Base-by-base conservation (phyloP, 140 eudicot genomes). In the Senecio squalidus region DNA sequence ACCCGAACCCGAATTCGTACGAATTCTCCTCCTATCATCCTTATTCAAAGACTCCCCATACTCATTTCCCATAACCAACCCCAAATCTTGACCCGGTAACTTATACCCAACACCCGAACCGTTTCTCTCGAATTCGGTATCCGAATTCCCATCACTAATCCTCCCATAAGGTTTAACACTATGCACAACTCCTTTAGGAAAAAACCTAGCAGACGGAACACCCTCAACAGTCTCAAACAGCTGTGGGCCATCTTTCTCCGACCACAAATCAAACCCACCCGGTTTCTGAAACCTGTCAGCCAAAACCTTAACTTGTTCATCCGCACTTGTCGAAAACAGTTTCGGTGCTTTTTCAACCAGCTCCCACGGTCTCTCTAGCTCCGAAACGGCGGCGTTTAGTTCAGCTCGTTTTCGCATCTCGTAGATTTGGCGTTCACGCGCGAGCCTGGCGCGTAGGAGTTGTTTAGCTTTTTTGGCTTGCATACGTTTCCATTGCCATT, bases 401-500 rank as follows among this genome's bases (percentile, higher is more conserved):
- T 92, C 98, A 3, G 96, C 98, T 45, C 98, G 46, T 55, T 91
- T 91, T 21, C 96, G 69, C 98, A 91, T 91, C 45, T 91, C 98
- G 78, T 91, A 91, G 4, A 91, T 80, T 50, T 91, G 94, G 26
- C 96, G 84, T 43, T 91, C 98, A 14, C 98, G 83, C 11, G 89
- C 84, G 9, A 91, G 76, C 1, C 98, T 83, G 24, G 98, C 98
- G 49, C 73, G 68, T 48, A 91, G 96, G 44, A 91, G 88, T 53
- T 91, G 96, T 59, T 83, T 91, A 31, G 92, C 62, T 41, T 91
- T 91, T 52, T 87, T 91, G 3, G 64, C 60, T 66, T 87, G 98
- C 98, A 91, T 91, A 6, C 96, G 69, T 62, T 86, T 91, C 98
- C 98, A 91, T 60, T 91, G 92, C 98, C 98, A 91, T 57, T 91